Evolutionary conservation across 306 rosid genomes (phyloP).

Genomic region (Alnus glutinosa): DNA sequence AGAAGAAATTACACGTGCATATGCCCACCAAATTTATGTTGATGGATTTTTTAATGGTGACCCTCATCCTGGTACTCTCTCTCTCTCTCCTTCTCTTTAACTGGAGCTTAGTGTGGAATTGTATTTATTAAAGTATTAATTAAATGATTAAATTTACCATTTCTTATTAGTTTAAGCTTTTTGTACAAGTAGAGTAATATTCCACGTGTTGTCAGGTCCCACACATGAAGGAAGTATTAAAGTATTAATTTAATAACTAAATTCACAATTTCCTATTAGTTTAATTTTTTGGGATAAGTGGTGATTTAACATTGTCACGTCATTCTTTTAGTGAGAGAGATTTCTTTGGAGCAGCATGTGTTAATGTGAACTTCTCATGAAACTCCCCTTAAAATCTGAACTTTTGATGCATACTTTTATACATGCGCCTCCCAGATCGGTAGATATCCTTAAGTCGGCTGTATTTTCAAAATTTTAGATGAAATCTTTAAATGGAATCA

Average conservation of each 20-base stretch:
- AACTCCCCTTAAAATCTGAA: not conserved
- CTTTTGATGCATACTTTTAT: not conserved
- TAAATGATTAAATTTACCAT: too few relatives aligned
- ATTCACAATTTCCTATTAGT: too few relatives aligned
- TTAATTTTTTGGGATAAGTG: too few relatives aligned
- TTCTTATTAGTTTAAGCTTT: too few relatives aligned
- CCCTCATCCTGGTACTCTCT: slow-evolving; percentile 88
- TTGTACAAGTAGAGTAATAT: too few relatives aligned
- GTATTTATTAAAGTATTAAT: not conserved
- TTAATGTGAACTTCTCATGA: not conserved
- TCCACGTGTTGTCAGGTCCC: too few relatives aligned
- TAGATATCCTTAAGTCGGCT: not conserved
- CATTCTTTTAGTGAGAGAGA: not conserved
- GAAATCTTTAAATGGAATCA: not conserved
- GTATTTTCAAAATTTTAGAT: not conserved
- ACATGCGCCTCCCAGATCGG: not conserved
- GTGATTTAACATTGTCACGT: too few relatives aligned
- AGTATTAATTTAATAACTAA: too few relatives aligned
- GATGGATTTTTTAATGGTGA: slow-evolving; percentile 99
- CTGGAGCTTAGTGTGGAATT: not conserved
- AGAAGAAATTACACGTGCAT: slow-evolving; percentile 96
- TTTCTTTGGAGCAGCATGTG: not conserved
- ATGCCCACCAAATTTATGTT: slow-evolving; percentile 93
- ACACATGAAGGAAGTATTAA: too few relatives aligned
- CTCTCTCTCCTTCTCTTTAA: not conserved